Evolutionary conservation across 2,329 filamentous ascomycete genomes (phyloP).

Genomic region (Sarocladiaceae sp.): DNA sequence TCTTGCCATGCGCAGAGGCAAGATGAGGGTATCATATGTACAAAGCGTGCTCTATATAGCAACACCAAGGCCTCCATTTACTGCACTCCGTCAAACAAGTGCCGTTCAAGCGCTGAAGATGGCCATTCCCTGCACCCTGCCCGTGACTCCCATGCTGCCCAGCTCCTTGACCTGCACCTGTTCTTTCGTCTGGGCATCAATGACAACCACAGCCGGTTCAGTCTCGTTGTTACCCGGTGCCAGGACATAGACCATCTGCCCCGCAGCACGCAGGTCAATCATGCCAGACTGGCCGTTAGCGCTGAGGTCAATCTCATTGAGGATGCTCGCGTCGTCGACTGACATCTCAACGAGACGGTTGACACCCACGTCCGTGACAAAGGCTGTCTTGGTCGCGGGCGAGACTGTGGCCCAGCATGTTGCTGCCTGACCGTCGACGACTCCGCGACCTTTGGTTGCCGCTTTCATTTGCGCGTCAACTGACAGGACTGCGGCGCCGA

Average conservation of each 20-base stretch:
- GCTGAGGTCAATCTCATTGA: constrained; percentile 36
- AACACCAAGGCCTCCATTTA: background rate
- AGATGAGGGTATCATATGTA: too few relatives aligned
- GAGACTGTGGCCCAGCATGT: constrained; percentile 57
- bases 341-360: constrained; percentile 56
- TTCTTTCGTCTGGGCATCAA: constrained; percentile 24
- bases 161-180: constrained; percentile 1
- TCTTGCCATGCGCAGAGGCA: too few relatives aligned
- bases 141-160: constrained; percentile 6
- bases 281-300: constrained; percentile 47
- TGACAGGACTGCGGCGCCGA: constrained; percentile 48
- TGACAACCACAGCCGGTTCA: constrained; percentile 29
- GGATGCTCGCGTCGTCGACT: constrained; percentile 40
- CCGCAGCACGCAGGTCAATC: constrained; percentile 48
- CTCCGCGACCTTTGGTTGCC: constrained; percentile 30
- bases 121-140: constrained; percentile 8
- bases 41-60: background rate
- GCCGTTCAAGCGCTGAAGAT: constrained; percentile 4
- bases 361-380: constrained; percentile 51
- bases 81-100: background rate
- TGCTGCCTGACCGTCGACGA: constrained; percentile 45
- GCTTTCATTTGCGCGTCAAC: constrained; percentile 30
- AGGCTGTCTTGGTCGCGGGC: constrained; percentile 42
- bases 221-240: constrained; percentile 45
- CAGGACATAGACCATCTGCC: constrained; percentile 54